Evolutionary conservation across 2,329 filamentous ascomycete species (phyloP), one percentile per base, ranked within the genome.

Genomic region (Ramularia endophylla): DNA sequence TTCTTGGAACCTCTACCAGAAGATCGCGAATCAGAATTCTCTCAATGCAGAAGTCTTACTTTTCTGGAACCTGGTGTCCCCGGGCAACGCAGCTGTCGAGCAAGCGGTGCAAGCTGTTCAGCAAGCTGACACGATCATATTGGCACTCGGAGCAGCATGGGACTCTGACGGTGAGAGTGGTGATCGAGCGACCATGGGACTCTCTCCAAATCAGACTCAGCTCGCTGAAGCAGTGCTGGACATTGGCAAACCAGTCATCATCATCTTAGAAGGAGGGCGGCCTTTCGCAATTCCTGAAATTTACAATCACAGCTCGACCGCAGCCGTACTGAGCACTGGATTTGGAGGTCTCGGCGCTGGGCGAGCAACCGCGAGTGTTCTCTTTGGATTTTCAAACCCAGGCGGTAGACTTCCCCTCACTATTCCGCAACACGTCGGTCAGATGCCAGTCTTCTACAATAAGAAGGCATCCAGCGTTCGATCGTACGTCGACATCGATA

Each of bases 41-140:
- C 40, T 49, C 31, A 49, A 49, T 27, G 44, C 47, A 3, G 29
- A 49, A 40, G 25, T 49, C 25, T 9, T 44, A 8, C 41, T 49
- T 20, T 49, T 49, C 38, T 49, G 47, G 47, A 49, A 49, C 32
- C 40, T 49, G 18, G 47, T 46, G 22, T 43, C 45, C 9, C 37
- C 40, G 17, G 16, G 38, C 4, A 30, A 40, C 11, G 33, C 16
- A 11, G 47, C 47, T 8, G 16, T 48, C 12, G 22, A 27, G 7
- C 42, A 48, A 41, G 46, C 46, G 5, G 15, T 47, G 4, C 27
- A 19, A 13, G 8, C 44, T 11, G 43, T 43, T 16, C 15, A 28
- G 17, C 16, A 27, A 13, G 41, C 47, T 4, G 43, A 46, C 15
- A 25, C 30, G 2, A 22, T 47, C 16, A 30, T 49, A 32, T 40